Evolutionary conservation across 2,329 filamentous ascomycete genomes (phyloP).

Genomic region (Colletotrichum horii): DNA sequence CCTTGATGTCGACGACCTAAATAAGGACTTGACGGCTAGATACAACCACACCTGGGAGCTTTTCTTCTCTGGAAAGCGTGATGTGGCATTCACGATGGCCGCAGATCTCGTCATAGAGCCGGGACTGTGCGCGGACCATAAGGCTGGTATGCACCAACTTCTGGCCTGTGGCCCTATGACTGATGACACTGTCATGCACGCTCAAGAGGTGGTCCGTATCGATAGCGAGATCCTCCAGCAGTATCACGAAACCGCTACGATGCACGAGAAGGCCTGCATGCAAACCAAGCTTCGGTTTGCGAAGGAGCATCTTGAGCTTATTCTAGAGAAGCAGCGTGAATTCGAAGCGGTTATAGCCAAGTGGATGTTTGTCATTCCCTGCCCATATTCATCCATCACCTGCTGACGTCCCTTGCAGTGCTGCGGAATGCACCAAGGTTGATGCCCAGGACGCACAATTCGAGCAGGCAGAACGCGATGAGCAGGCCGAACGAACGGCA

Average conservation of each 20-base stretch:
- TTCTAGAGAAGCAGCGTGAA: neutral
- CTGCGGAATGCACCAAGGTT: neutral
- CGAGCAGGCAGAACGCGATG: neutral
- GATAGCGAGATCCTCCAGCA: neutral
- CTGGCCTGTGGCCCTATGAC: neutral
- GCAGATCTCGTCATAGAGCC: neutral
- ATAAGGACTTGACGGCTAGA: neutral
- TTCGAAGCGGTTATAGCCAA: neutral
- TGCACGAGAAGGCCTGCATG: neutral
- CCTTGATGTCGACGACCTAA: neutral
- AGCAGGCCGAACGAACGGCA: neutral
- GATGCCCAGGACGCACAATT: neutral
- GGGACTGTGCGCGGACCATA: neutral
- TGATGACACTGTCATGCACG: neutral
- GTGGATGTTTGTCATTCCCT: neutral
- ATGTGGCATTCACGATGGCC: neutral
- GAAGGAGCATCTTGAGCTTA: neutral
- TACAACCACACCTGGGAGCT: neutral
- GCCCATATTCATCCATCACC: neutral
- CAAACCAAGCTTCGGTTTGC: neutral
- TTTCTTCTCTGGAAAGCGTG: neutral
- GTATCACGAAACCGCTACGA: neutral
- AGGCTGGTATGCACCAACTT: neutral
- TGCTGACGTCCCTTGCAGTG: neutral
- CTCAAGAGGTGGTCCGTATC: neutral